phyloP scores from a whole-genome alignment of 371 early-diverging fungal species.

The Circinella umbellata region DNA sequence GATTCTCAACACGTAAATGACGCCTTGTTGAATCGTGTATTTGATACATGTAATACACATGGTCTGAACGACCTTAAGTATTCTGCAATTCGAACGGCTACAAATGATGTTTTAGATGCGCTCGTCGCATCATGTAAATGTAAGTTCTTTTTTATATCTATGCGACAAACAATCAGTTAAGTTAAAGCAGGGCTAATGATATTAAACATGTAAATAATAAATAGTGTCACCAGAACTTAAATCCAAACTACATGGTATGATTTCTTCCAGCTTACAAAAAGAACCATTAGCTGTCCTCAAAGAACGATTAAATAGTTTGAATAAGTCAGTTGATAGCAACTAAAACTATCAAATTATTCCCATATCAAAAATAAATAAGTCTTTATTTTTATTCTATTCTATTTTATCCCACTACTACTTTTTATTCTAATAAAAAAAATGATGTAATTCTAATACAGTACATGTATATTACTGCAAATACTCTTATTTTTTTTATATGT shows the following conservation, averaged over 20 bases:
- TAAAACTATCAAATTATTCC: not conserved
- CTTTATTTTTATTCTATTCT: no score
- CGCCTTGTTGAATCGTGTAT: constrained; percentile 1
- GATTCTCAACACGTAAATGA: constrained; percentile 8
- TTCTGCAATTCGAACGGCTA: constrained; percentile 50
- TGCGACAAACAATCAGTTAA: not conserved
- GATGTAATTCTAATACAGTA: no score
- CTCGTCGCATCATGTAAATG: not conserved
- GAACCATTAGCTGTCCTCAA: constrained; percentile 14
- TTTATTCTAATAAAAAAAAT: no score
- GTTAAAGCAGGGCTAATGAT: no score
- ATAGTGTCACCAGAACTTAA: constrained; percentile 5
- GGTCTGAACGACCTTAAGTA: constrained; percentile 46
- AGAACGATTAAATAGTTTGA: constrained; percentile 7
- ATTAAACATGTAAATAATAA: not conserved
- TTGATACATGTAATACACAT: constrained; percentile 24
- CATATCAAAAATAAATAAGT: no score
- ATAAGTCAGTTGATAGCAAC: not conserved
- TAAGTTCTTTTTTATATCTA: not conserved
- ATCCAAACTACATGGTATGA: not conserved
- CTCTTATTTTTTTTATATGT: no score
- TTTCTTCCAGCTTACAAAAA: constrained; percentile 7
- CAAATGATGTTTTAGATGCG: constrained; percentile 40
- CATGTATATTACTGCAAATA: no score
- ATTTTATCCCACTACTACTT: no score